Evolutionary conservation across 208 protist species (phyloP).

Genomic region (Endotrypanum monterogeii): DNA sequence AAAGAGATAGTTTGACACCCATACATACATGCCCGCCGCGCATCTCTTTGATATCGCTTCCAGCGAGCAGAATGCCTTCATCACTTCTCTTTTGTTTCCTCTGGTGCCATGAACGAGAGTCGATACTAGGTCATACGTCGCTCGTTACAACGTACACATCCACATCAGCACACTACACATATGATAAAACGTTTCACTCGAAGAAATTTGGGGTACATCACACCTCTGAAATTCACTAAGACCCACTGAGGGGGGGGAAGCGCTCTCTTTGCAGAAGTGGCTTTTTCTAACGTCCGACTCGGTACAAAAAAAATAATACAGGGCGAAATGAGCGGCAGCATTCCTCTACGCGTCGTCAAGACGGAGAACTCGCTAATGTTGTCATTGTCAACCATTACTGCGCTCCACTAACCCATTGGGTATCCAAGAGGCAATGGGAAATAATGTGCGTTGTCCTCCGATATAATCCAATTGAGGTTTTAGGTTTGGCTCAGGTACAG

Average conservation of each 20-base stretch:
- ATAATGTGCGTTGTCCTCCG: slow-evolving; percentile 14
- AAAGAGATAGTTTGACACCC: neutral
- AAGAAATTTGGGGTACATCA: too few relatives aligned
- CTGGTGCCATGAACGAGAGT: too few relatives aligned
- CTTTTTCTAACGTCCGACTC: too few relatives aligned
- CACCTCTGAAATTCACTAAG: too few relatives aligned
- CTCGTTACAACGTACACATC: too few relatives aligned
- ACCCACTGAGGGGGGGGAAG: too few relatives aligned
- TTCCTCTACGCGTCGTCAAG: neutral
- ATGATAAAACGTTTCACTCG: too few relatives aligned
- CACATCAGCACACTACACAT: too few relatives aligned
- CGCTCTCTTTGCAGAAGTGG: too few relatives aligned
- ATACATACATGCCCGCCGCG: neutral
- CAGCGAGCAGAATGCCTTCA: neutral
- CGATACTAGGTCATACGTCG: too few relatives aligned
- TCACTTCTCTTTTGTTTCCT: too few relatives aligned
- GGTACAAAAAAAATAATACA: neutral
- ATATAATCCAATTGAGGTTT: neutral
- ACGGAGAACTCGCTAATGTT: neutral
- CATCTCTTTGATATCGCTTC: neutral
- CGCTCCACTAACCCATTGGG: neutral
- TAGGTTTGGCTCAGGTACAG: neutral
- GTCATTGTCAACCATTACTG: neutral
- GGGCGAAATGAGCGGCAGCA: neutral
- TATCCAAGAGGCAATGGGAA: slow-evolving; percentile 1